A percentile compares a stretch with the other conserved stretches of the same genome.
phyloP scores from a whole-genome alignment of 192 early-diverging fungal genomes.

The Pilobolus umbonatus region DNA sequence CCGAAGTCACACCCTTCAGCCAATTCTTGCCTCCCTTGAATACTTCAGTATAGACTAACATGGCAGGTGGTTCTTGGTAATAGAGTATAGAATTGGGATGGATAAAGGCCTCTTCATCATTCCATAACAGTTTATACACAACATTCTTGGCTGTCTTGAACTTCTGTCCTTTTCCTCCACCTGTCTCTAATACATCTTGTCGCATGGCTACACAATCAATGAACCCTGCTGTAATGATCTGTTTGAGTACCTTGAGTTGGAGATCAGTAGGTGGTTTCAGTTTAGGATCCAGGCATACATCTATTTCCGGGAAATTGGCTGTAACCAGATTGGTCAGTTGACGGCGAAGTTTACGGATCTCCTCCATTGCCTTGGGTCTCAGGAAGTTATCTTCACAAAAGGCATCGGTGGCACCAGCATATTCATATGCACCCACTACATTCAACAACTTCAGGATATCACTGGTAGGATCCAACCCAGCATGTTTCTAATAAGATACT shows the following conservation, averaged over 20 bases:
- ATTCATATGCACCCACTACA: slow-evolving; percentile 87
- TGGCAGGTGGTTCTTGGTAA: slow-evolving; percentile 57
- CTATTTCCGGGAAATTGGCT: slow-evolving; percentile 53
- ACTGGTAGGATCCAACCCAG: slow-evolving; percentile 73
- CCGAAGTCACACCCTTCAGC: slow-evolving; percentile 55
- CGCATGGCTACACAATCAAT: slow-evolving; percentile 90
- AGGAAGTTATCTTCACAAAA: slow-evolving; percentile 85
- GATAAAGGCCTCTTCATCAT: slow-evolving; percentile 67
- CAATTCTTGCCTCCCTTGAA: slow-evolving; percentile 48
- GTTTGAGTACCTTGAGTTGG: slow-evolving; percentile 75
- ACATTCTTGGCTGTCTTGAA: slow-evolving; percentile 37
- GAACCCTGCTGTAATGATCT: slow-evolving; percentile 85
- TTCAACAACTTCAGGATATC: slow-evolving; percentile 84
- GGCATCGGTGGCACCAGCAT: slow-evolving; percentile 52
- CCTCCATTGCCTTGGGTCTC: slow-evolving; percentile 76
- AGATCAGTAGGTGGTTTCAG: slow-evolving; percentile 61
- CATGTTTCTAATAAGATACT: slow-evolving; percentile 50
- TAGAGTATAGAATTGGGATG: slow-evolving; percentile 67
- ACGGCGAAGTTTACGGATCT: slow-evolving; percentile 70
- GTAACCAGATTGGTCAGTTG: slow-evolving; percentile 72
- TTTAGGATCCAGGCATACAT: slow-evolving; percentile 55
- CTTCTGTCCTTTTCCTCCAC: slow-evolving; percentile 31
- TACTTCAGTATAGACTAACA: slow-evolving; percentile 70
- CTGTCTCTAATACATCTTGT: slow-evolving; percentile 66
- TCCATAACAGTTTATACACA: slow-evolving; percentile 69